Base-by-base conservation (phyloP, 2,329 filamentous ascomycete species). In the Calonectria ilicicola region DNA sequence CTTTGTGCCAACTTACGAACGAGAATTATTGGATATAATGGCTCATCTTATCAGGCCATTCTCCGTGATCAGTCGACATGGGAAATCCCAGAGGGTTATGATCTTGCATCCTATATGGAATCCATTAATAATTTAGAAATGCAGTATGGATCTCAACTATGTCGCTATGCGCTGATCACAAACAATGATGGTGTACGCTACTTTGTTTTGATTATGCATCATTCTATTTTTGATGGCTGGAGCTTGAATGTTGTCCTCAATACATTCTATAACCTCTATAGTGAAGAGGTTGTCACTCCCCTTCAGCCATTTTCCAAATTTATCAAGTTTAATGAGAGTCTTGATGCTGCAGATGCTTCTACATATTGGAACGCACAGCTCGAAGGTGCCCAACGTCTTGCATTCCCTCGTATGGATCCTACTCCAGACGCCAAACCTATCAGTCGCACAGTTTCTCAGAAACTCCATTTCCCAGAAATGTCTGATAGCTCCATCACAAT, bases 291-390 rank as follows among this genome's bases (percentile, higher is more conserved):
- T 19, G 32, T 21, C 23, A 29, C 46, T 9, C 21, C 3, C 6
- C 21, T 65, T n/a, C 44, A 65, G n/a, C 63, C 63, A 40, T 65
- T 38, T 27, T 65, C 44, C 19, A 65, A 38, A n/a, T 65, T 65
- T n/a, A 65, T 65, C 21, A 51, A 65, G 15, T 65, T 49, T 10
- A 65, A 23, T n/a, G 17, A 38, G 21, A 23, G 27, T 2, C 21
- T 65, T 8, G 32, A 65, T 26, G 10, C 12, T 10, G 27, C 44
- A 1, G 40, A 60, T n/a, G 63, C 63, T 10, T 49, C 44, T 5
- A 15, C 5, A 35, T 65, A 65, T 51, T 65, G 63, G 63, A 38
- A 65, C 8, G 8, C 27, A 19, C 63, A 65, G 29, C 63, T 65
- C 2, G 63, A 65, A 19, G 63, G 63, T n/a, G 63, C 63, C n/a